Evolutionary conservation across 371 early-diverging fungal genomes (phyloP).

Genomic region (Rhizopus arrhizus): DNA sequence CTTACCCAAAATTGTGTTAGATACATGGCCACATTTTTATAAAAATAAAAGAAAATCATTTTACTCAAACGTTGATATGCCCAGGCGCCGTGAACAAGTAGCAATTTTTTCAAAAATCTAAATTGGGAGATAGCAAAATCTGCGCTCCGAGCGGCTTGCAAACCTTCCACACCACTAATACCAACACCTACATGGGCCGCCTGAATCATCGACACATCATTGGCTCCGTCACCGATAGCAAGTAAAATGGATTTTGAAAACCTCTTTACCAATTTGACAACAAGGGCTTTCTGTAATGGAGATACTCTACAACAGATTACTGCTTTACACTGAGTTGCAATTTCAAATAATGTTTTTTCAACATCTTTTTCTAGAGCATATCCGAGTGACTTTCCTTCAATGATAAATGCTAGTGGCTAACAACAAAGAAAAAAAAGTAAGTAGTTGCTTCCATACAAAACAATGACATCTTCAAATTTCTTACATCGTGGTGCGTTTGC

Average conservation of each 20-base stretch:
- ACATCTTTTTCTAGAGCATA: slow-evolving; percentile 72
- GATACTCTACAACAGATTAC: slow-evolving; percentile 94
- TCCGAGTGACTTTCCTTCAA: slow-evolving; percentile 70
- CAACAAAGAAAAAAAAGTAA: neutral
- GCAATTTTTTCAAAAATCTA: slow-evolving; percentile 81
- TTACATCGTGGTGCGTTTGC: slow-evolving; percentile 22
- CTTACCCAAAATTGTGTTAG: slow-evolving; percentile 95
- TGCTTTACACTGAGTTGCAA: slow-evolving; percentile 79
- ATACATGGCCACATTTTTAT: slow-evolving; percentile 95
- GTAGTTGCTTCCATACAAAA: neutral
- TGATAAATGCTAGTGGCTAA: slow-evolving; percentile 65
- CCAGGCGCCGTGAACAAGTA: slow-evolving; percentile 94
- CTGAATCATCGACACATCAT: slow-evolving; percentile 98
- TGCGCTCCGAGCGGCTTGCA: slow-evolving; percentile 94
- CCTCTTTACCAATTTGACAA: slow-evolving; percentile 86
- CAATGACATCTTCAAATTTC: neutral
- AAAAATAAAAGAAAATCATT: slow-evolving; percentile 89
- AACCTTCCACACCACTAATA: slow-evolving; percentile 96
- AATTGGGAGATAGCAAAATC: slow-evolving; percentile 97
- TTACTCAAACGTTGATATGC: slow-evolving; percentile 88
- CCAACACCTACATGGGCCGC: slow-evolving; percentile 97
- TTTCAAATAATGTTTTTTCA: slow-evolving; percentile 68
- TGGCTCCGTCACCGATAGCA: slow-evolving; percentile 98
- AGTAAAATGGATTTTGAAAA: slow-evolving; percentile 74
- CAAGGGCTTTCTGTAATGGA: slow-evolving; percentile 91